A percentile compares a stretch with the other conserved stretches of the same genome.
These are phyloP conservation scores for Neolentinus lepideus DNA, from an alignment of 1,284 basidiomycete species.

Conservation along the genomic window DNA sequence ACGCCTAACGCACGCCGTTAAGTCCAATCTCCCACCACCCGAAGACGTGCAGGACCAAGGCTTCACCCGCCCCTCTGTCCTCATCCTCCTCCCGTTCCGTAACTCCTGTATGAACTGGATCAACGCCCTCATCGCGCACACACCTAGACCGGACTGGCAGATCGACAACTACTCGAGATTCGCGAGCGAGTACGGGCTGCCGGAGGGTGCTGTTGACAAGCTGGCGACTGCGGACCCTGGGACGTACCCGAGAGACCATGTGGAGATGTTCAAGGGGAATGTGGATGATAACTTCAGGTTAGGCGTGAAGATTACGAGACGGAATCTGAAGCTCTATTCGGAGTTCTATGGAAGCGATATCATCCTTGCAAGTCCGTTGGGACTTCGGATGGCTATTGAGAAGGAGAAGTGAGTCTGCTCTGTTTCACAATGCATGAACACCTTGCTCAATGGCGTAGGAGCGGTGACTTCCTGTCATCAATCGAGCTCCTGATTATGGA, in stretches of 20 bases:
- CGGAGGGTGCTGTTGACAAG: slow-evolving; percentile 78
- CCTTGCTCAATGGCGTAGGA: slow-evolving; percentile 33
- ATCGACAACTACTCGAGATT: slow-evolving; percentile 88
- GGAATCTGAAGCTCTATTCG: slow-evolving; percentile 82
- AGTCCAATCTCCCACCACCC: slow-evolving; percentile 45
- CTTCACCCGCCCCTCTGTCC: slow-evolving; percentile 92
- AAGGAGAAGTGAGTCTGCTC: slow-evolving; percentile 73
- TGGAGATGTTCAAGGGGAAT: slow-evolving; percentile 95
- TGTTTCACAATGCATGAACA: neutral
- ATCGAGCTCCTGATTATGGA: slow-evolving; percentile 94
- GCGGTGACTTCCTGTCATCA: slow-evolving; percentile 86
- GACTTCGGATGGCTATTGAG: slow-evolving; percentile 87
- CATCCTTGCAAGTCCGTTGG: slow-evolving; percentile 90
- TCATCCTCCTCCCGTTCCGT: slow-evolving; percentile 90
- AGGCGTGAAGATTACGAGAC: slow-evolving; percentile 89
- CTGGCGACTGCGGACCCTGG: slow-evolving; percentile 64
- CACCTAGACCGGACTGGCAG: slow-evolving; percentile 58
- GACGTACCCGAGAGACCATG: slow-evolving; percentile 86
- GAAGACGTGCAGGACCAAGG: slow-evolving; percentile 92
- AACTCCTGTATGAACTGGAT: slow-evolving; percentile 82
- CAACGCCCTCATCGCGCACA: slow-evolving; percentile 60
- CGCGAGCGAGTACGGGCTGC: slow-evolving; percentile 75
- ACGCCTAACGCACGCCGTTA: slow-evolving; percentile 62
- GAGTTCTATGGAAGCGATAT: slow-evolving; percentile 91
- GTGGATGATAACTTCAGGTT: slow-evolving; percentile 94